Conservation (phyloP, 352 stramenopile species). For the Peronosclerospora sorghi region DNA sequence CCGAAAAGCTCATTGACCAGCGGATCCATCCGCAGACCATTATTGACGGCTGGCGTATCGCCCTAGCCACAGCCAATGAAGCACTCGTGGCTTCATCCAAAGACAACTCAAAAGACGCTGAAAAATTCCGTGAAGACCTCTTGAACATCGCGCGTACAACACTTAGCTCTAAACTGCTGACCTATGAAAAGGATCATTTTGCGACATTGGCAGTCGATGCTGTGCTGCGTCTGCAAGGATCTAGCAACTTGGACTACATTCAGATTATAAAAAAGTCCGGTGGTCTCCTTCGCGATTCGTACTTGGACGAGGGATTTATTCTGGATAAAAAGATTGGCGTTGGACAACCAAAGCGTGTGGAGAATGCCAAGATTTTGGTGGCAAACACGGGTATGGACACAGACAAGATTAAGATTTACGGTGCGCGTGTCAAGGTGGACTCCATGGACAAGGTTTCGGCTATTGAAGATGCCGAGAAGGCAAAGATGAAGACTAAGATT, state of each 20-base stretch:
- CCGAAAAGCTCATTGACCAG: constrained; percentile 93
- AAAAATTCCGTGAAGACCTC: constrained; percentile 91
- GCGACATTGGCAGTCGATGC: constrained; percentile 92
- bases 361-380: constrained; percentile 98
- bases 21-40: constrained; percentile 98
- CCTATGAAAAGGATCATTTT: constrained; percentile 98
- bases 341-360: constrained; percentile 92
- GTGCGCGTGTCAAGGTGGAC: constrained; percentile 95
- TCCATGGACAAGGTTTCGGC: constrained; percentile 98
- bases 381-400: constrained; percentile 99
- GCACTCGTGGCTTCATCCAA: constrained; percentile 81
- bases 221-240: constrained; percentile 92
- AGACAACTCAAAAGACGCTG: constrained; percentile 70
- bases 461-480: constrained; percentile 98
- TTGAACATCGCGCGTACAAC: constrained; percentile 97
- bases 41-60: constrained; percentile 95
- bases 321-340: constrained; percentile 95
- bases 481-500: constrained; percentile 97
- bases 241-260: constrained; percentile 96
- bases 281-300: constrained; percentile 93
- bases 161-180: constrained; percentile 97
- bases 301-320: constrained; percentile 97
- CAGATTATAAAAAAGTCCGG: constrained; percentile 98
- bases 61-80: constrained; percentile 80
- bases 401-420: constrained; percentile 99